Evolutionary conservation across 106 monocot species (phyloP).

Genomic region (Dendrobium officinale): DNA sequence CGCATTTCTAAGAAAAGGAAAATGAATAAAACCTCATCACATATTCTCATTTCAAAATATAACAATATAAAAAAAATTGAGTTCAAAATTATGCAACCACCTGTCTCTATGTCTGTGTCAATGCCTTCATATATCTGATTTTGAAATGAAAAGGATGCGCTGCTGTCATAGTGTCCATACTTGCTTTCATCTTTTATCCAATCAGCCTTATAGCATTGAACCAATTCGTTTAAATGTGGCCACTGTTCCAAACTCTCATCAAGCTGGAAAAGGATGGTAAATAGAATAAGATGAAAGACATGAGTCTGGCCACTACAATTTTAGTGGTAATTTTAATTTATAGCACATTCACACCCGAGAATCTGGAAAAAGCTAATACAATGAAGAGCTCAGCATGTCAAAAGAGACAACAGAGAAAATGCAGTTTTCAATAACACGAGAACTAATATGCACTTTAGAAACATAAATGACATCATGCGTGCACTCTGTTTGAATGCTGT

Average conservation of each 20-base stretch:
- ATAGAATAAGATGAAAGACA: neutral
- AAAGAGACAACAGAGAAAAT: neutral
- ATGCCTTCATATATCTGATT: conserved; percentile 95
- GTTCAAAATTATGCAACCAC: conserved; percentile 18
- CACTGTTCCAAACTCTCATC: conserved; percentile 93
- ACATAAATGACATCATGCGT: neutral
- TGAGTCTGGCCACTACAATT: neutral
- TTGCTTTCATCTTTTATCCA: conserved; percentile 89
- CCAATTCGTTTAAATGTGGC: conserved; percentile 95
- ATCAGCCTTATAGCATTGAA: conserved; percentile 87
- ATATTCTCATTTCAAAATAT: neutral
- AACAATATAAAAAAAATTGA: neutral
- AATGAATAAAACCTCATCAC: neutral
- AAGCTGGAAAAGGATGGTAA: conserved; percentile 32
- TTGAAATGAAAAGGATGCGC: conserved; percentile 58
- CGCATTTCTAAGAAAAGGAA: conserved; percentile 48
- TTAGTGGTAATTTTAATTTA: neutral
- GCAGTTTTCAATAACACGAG: neutral
- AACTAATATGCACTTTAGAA: neutral
- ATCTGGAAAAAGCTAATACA: neutral
- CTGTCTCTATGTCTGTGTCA: conserved; percentile 98
- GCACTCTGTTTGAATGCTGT: neutral
- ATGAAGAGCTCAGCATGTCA: neutral
- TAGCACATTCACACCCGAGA: neutral
- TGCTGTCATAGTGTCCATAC: conserved; percentile 77